Evolutionary conservation across 495 filamentous ascomycete species (phyloP).

Genomic region (Daldinia caldariorum): DNA sequence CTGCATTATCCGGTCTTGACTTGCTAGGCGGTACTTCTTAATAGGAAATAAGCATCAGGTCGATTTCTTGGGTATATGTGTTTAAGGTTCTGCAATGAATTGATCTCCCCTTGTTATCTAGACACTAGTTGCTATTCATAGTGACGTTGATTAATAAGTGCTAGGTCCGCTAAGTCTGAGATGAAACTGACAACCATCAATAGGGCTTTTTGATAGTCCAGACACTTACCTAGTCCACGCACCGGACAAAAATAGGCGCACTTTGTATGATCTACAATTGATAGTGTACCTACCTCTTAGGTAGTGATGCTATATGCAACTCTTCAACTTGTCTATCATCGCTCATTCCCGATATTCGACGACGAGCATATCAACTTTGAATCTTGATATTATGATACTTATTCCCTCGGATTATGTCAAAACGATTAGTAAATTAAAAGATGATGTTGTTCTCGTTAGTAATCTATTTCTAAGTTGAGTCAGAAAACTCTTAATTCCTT

Average conservation of each 20-base stretch:
- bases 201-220: background rate
- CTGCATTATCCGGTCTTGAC: slow-evolving; percentile 15
- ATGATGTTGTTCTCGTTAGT: background rate
- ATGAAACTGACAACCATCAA: background rate
- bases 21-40: slow-evolving; percentile 24
- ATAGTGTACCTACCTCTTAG: no score
- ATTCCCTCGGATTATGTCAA: no score
- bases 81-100: background rate
- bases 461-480: background rate
- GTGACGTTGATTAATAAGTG: background rate
- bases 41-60: slow-evolving; percentile 26
- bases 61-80: slow-evolving; percentile 1
- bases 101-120: slow-evolving; percentile 20
- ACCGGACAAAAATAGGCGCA: slow-evolving; percentile 11
- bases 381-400: background rate
- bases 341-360: background rate
- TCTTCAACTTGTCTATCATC: background rate
- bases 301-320: background rate
- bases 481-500: background rate
- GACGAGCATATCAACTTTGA: background rate
- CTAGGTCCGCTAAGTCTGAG: background rate
- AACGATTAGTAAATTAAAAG: background rate
- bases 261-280: slow-evolving; percentile 35
- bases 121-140: slow-evolving; percentile 30
- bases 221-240: background rate